These are phyloP conservation scores for Russula sp. DNA, from an alignment of 768 basidiomycete species.

Conservation along the genomic window DNA sequence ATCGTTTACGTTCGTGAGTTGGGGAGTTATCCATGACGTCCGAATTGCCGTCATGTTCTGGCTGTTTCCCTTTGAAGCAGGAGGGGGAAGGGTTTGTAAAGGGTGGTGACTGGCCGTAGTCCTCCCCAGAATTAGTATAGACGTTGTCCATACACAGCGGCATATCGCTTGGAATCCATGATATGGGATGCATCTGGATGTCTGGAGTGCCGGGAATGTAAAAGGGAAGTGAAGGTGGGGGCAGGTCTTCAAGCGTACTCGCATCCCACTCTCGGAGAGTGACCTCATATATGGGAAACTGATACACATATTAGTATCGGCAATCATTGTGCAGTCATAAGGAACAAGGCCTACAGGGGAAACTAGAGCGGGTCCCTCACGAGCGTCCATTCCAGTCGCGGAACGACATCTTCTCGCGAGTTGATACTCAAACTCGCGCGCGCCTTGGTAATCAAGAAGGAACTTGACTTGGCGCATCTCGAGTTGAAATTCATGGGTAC, in stretches of 20 bases:
- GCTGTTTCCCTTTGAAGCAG: conserved; percentile 14
- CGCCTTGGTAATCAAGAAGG: conserved; percentile 47
- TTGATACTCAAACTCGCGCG: conserved; percentile 33
- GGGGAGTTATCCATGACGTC: background rate
- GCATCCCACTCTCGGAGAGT: conserved; percentile 27
- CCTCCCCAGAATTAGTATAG: background rate
- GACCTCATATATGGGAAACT: conserved; percentile 21
- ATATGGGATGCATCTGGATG: conserved; percentile 16
- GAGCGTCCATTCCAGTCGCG: background rate
- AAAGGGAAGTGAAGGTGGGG: conserved; percentile 8
- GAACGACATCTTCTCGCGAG: conserved; percentile 9
- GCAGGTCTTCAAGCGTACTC: conserved; percentile 20
- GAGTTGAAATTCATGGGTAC: conserved; percentile 42
- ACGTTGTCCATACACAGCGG: conserved; percentile 1
- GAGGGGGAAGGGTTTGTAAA: background rate
- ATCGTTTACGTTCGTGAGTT: conserved; percentile 5
- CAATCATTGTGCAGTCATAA: background rate
- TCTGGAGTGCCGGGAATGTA: conserved; percentile 10
- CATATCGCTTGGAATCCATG: conserved; percentile 10
- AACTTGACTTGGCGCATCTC: conserved; percentile 59
- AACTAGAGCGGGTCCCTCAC: background rate
- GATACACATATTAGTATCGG: background rate
- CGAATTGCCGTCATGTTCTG: background rate
- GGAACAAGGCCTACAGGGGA: background rate
- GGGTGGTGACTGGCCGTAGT: background rate